Base-by-base conservation (phyloP, 2,329 filamentous ascomycete genomes). In the Pseudocercospora fijiensis region DNA sequence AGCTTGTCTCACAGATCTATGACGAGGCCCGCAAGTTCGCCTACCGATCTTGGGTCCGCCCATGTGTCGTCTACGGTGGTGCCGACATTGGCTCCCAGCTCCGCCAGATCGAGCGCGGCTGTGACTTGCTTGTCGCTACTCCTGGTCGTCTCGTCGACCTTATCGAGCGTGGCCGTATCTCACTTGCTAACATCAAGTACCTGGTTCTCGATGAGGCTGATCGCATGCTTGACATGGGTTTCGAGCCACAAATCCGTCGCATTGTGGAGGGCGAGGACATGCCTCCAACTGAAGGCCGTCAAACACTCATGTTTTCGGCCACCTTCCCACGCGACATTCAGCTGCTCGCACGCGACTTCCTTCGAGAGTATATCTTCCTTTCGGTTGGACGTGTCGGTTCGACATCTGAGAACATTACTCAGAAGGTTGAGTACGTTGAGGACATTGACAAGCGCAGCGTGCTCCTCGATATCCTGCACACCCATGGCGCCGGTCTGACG, bases 211-310 rank as follows among this genome's bases (percentile, higher is more conserved):
- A 99, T 74, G 95, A 99, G 87, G 95, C 95, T 79, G 95, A 99
- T 84, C 95, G 95, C 79, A 99, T 99, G 95, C 86, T 99, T 85
- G 95, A 99, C 86, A 99, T 99, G 95, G 95, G 95, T 95, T 99
- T 99, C 85, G 95, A 99, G 85, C 95, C 95, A 75, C 95, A 99
- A 83, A 99, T 99, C 77, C 93, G 95, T 76, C 91, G 94, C 74
- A 98, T 99, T 75, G 95, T 99, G 52, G 94, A 98, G 81, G 92
- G 92, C 65, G 95, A 98, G 82, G 95, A 99, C 75, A 99, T 99
- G 95, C 95, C 95, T 63, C 79, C 81, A 59, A 91, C 94, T 65
- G 82, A 88, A 70, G 83, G 85, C 73, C 93, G 95, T 76, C 95
- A 99, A 82, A 99, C 95, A 61, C 94, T 99, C 84, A 99, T 99